A percentile compares a stretch with the other conserved stretches of the same genome.
phyloP scores from a whole-genome alignment of 2,329 filamentous ascomycete species.

The Cladosporium sp. region DNA sequence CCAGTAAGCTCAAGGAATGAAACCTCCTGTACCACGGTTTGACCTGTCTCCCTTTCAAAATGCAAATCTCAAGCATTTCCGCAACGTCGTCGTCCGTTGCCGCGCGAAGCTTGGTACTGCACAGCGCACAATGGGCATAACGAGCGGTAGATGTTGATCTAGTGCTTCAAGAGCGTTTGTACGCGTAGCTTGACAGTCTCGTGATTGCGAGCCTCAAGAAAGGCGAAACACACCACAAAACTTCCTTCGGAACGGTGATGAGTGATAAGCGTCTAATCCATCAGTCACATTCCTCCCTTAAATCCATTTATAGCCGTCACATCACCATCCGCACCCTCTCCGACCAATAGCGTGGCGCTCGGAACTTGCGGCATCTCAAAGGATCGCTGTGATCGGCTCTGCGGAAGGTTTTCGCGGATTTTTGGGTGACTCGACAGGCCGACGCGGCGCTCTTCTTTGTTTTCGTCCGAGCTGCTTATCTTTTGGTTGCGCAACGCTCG shows the following conservation, averaged over 20 bases:
- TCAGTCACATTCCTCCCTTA: slow-evolving; percentile 3
- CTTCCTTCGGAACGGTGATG: not conserved
- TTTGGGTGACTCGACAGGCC: not conserved
- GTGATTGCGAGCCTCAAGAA: not conserved
- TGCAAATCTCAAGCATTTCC: not conserved
- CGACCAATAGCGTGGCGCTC: not conserved
- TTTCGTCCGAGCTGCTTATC: slow-evolving; percentile 8
- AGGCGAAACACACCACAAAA: not conserved
- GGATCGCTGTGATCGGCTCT: not conserved
- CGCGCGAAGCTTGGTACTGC: not conserved
- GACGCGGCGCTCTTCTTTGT: not conserved
- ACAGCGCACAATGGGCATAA: not conserved
- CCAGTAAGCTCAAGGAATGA: not conserved
- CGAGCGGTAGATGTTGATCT: not conserved
- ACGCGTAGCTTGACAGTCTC: not conserved
- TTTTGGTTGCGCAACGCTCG: not conserved
- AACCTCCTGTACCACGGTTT: not conserved
- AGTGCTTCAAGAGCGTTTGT: not conserved
- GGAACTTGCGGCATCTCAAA: not conserved
- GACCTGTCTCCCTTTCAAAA: not conserved
- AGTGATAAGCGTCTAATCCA: not conserved
- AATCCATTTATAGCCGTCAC: slow-evolving; percentile 1
- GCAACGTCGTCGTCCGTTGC: not conserved
- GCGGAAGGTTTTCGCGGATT: not conserved
- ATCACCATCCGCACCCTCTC: not conserved